These are phyloP conservation scores for Ceriops tagal DNA, from an alignment of 345 rosid species.

Conservation along the genomic window DNA sequence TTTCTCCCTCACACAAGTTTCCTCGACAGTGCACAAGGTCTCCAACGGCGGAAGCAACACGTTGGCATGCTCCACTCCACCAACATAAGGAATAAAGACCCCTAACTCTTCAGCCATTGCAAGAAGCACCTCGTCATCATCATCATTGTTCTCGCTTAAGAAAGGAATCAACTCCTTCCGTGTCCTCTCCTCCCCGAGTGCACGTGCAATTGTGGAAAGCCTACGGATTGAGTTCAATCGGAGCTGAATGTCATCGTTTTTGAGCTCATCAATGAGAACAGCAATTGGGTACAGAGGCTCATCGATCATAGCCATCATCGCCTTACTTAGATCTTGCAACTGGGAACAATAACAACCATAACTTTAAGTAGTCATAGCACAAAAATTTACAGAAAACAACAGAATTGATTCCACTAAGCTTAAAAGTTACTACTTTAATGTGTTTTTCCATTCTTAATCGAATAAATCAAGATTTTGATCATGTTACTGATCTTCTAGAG, in stretches of 20 bases:
- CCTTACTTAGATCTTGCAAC: slow-evolving; percentile 20
- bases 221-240: slow-evolving; percentile 86
- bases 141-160: slow-evolving; percentile 87
- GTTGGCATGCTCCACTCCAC: slow-evolving; percentile 80
- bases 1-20: slow-evolving; percentile 90
- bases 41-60: slow-evolving; percentile 78
- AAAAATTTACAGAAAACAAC: too few species aligned
- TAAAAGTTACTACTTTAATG: too few species aligned
- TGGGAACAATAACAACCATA: neutral
- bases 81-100: slow-evolving; percentile 83
- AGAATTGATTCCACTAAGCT: too few species aligned
- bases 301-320: slow-evolving; percentile 65
- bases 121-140: slow-evolving; percentile 96
- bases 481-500: too few species aligned
- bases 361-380: too few species aligned
- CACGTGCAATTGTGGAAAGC: slow-evolving; percentile 88
- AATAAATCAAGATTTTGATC: too few species aligned
- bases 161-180: slow-evolving; percentile 90
- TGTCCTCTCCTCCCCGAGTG: slow-evolving; percentile 92
- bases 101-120: slow-evolving; percentile 94
- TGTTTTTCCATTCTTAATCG: too few species aligned
- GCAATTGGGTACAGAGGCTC: slow-evolving; percentile 92
- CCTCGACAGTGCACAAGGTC: slow-evolving; percentile 85
- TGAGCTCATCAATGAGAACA: slow-evolving; percentile 84
- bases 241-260: slow-evolving; percentile 96